Evolutionary conservation across 805 yeast species (phyloP).

Genomic region (Pichia rugopelliculosa): DNA sequence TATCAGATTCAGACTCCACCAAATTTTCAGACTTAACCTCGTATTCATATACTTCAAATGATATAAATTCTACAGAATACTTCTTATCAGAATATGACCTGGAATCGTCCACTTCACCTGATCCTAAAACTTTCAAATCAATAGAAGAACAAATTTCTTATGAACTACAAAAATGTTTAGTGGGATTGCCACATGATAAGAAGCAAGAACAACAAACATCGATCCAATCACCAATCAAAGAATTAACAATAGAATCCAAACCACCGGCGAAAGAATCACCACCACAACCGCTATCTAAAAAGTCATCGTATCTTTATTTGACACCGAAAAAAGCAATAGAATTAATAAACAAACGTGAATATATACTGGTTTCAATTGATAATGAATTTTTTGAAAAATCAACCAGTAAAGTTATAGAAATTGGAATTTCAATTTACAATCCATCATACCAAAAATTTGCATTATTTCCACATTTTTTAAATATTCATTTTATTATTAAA

Average conservation of each 20-base stretch:
- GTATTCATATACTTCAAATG: no score
- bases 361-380: conserved; percentile 23
- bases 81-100: not conserved
- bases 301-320: conserved; percentile 5
- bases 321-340: conserved; percentile 21
- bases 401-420: conserved; percentile 19
- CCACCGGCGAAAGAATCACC: not conserved
- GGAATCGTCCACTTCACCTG: not conserved
- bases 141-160: conserved; percentile 1
- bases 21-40: not conserved
- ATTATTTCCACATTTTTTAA: conserved; percentile 26
- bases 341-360: conserved; percentile 16
- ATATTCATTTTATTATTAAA: conserved; percentile 22
- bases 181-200: not conserved
- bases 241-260: not conserved
- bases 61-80: not conserved
- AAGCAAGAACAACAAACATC: not conserved
- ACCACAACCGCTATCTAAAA: not conserved
- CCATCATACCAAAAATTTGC: conserved; percentile 24
- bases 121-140: not conserved
- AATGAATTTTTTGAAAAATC: conserved; percentile 20
- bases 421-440: conserved; percentile 26
- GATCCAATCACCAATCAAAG: no score
- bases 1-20: not conserved
- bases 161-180: conserved; percentile 3